These are phyloP conservation scores for Neonectria neomacrospora DNA, from an alignment of 2,329 filamentous ascomycete species.

Conservation along the genomic window DNA sequence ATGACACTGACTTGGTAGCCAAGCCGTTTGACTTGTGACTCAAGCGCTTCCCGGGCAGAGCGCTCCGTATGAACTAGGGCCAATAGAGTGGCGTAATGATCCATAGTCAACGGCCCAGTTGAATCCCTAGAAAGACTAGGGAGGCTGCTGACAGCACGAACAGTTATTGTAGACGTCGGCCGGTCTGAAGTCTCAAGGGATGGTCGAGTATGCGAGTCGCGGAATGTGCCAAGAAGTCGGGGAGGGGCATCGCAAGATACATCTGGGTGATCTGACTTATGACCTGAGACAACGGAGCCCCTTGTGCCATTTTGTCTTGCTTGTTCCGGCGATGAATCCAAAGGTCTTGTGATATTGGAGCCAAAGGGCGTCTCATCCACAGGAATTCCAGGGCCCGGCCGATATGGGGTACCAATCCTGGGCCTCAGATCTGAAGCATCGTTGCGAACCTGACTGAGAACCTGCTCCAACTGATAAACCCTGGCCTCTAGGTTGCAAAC, in stretches of 20 bases:
- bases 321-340: conserved; percentile 11
- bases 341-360: conserved; percentile 4
- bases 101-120: conserved; percentile 50
- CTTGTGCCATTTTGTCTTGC: conserved; percentile 10
- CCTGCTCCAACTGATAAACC: conserved; percentile 63
- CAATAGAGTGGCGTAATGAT: conserved; percentile 62
- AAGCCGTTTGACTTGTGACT: conserved; percentile 66
- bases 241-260: conserved; percentile 59
- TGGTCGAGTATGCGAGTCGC: conserved; percentile 19
- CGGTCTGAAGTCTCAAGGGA: conserved; percentile 37
- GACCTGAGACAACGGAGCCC: conserved; percentile 37
- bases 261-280: conserved; percentile 54
- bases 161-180: conserved; percentile 58
- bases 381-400: conserved; percentile 40
- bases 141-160: conserved; percentile 60
- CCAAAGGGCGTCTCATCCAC: conserved; percentile 39
- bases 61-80: conserved; percentile 68
- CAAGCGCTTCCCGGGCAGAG: conserved; percentile 64
- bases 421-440: conserved; percentile 55
- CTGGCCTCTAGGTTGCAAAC: conserved; percentile 63
- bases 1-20: conserved; percentile 61
- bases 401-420: conserved; percentile 44
- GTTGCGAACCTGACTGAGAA: conserved; percentile 62
- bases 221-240: conserved; percentile 52
- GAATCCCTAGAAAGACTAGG: conserved; percentile 53